Base-by-base conservation (phyloP, 2,329 filamentous ascomycete genomes). In the Thelonectria olida region DNA sequence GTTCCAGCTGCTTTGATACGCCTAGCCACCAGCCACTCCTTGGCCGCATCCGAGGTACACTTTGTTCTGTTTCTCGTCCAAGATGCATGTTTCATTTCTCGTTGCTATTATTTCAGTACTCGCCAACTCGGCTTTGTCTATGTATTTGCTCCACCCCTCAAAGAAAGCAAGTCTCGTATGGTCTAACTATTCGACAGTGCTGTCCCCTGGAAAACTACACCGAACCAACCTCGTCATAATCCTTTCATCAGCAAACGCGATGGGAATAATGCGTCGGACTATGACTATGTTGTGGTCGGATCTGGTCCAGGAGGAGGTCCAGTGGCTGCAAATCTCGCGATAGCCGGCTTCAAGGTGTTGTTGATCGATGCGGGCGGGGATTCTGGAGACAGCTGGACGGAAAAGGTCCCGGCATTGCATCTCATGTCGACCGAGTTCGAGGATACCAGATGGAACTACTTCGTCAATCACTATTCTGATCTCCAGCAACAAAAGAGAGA, bases 201-300 rank as follows among this genome's bases (percentile, higher is more conserved):
- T n/a, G 31, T 58, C 19, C 49, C 55, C n/a, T 28, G 55, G 23
- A 28, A 13, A 34, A 27, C 41, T 25, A 22, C 13, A 19, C 25
- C 13, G 7, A 51, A 53, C 6, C 23, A 53, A 23, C 31, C 41
- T 19, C 42, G 41, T 1, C 41, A 58, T 23, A 19, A 53, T 10
- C 55, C 55, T 6, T 41, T 58, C 49, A 41, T 58, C 15, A 41
- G 19, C 23, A 53, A 58, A 31, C 47, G 58, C 19, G 39, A 50
- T 31, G 39, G 5, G 25, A 54, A 39, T 17, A 54, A 19, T 20
- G 50, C 27, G 2, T 13, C 48, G 2, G 52, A 68, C 5, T 87
- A 87, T 64, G 86, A 88, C 64, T 88, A 87, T 73, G 78, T 88
- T n/a, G 78, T 88, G 15, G 82, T 88, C 34, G 86, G 86, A 5